Percentiles rank a stretch among this genome's conserved stretches.
phyloP scores from a whole-genome alignment of 2,329 filamentous ascomycete genomes.

The Nothophoma quercina region DNA sequence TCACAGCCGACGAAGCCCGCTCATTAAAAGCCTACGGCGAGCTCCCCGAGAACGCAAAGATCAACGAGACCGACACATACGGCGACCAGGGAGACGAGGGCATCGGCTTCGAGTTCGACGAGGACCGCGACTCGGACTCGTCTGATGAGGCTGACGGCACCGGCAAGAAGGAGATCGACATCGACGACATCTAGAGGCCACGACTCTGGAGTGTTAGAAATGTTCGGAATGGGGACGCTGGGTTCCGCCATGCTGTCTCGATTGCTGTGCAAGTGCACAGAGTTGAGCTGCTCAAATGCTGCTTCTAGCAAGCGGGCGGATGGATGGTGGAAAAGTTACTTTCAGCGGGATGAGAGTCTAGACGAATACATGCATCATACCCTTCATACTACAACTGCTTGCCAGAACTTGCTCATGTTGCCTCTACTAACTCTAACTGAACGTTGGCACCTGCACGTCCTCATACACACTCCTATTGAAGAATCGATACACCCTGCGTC shows the following conservation, averaged over 20 bases:
- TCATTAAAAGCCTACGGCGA: conserved; percentile 97
- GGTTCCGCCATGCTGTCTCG: conserved; percentile 50
- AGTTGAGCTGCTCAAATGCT: conserved; percentile 49
- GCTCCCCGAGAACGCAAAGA: conserved; percentile 96
- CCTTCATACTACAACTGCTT: not conserved
- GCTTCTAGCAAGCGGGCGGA: conserved; percentile 50
- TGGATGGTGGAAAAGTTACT: conserved; percentile 23
- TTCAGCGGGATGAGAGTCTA: not conserved
- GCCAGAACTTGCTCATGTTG: not conserved
- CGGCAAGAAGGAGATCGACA: conserved; percentile 83
- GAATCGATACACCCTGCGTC: conserved; percentile 78
- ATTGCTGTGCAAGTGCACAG: conserved; percentile 26
- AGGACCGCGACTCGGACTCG: conserved; percentile 72
- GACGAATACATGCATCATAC: conserved; percentile 16
- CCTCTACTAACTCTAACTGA: conserved; percentile 10
- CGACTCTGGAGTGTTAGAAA: conserved; percentile 1
- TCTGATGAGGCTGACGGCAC: conserved; percentile 62
- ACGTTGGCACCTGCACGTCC: conserved; percentile 35
- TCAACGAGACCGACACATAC: conserved; percentile 98
- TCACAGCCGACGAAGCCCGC: conserved; percentile 88
- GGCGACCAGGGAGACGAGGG: conserved; percentile 90
- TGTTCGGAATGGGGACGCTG: conserved; percentile 1
- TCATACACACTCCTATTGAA: conserved; percentile 71
- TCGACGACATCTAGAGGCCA: conserved; percentile 95
- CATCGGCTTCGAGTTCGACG: conserved; percentile 98